Evolutionary conservation across 1,284 basidiomycete species (phyloP), one percentile per base, ranked within the genome.

Genomic region (Apiotrichum laibachii): DNA sequence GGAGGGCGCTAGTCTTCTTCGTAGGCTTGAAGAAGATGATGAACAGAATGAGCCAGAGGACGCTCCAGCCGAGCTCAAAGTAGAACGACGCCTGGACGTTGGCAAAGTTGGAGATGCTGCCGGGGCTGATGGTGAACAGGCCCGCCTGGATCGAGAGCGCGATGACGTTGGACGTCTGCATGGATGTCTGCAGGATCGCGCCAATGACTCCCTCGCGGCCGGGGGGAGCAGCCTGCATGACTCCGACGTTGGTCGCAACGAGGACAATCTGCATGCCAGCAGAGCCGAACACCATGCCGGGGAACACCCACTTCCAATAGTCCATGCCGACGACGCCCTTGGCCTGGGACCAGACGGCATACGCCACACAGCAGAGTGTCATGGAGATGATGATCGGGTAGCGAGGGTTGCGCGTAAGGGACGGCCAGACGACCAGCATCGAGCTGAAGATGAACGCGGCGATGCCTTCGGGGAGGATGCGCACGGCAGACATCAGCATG

Each of bases 241-340:
- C 51, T 12, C 47, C 56, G 13, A 57, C 49, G 22, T 66, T 65
- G 22, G 62, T 63, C 12, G 53, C 57, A 19, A 70, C 39, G 47
- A 67, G 64, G 22, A 43, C 52, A 15, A 65, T 56, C 60, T 66
- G 64, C 48, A 56, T 58, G 34, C 60, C 60, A 5, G 50, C 60
- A 2, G 58, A 59, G n/a, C 69, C 65, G 19, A 67, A 33, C 35
- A 67, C 47, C 50, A 65, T 59, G 43, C 58, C 62, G 18, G 68
- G 68, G 54, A 69, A 65, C 11, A 53, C 53, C 44, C 53, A 66
- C 21, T 53, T 50, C 68, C 68, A 70, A 55, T 68, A 70, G 33
- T 60, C 55, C 34, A 33, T 57, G 16, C 59, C 51, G 39, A 52
- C 46, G 43, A 61, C 40, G n/a, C 51, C 49, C 16, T 52, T 33